A percentile compares a stretch with the other conserved stretches of the same genome.
Evolutionary conservation across 1,284 basidiomycete genomes (phyloP).

Genomic region (Afroboletus lepidellus): DNA sequence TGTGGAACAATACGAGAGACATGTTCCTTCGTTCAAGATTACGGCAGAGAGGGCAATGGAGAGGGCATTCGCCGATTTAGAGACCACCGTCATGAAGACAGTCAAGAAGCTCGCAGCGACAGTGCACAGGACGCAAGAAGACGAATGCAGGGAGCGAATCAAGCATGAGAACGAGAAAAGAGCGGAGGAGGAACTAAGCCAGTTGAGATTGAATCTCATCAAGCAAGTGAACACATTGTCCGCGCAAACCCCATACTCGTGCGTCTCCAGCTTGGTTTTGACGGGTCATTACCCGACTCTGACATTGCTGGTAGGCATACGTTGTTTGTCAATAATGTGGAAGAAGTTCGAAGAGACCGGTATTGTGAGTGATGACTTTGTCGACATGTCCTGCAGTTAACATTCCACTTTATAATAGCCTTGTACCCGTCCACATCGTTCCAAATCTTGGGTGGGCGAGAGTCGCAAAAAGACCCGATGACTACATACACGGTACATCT

Average conservation of each 20-base stretch:
- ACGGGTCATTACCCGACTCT: background rate
- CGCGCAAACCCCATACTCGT: constrained; percentile 6
- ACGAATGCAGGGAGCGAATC: constrained; percentile 1
- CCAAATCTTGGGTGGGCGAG: constrained; percentile 15
- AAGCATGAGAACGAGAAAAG: background rate
- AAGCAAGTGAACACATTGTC: constrained; percentile 23
- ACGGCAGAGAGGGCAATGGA: constrained; percentile 3
- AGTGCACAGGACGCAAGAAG: constrained; percentile 12
- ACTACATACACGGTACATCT: constrained; percentile 37
- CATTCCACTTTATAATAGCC: background rate
- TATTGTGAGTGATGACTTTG: constrained; percentile 2
- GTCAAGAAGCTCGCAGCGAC: constrained; percentile 3
- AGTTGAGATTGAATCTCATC: constrained; percentile 27
- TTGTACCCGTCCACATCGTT: constrained; percentile 3
- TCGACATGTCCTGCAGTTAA: background rate
- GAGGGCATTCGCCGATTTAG: constrained; percentile 3
- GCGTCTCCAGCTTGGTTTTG: constrained; percentile 3
- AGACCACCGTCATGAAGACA: background rate
- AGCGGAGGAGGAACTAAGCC: constrained; percentile 16
- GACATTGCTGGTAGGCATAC: background rate
- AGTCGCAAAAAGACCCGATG: constrained; percentile 24
- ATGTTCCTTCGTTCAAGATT: background rate
- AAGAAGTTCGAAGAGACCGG: background rate
- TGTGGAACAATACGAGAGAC: background rate
- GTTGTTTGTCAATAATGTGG: background rate